A percentile compares a stretch with the other conserved stretches of the same genome.
Evolutionary conservation across 2,329 filamentous ascomycete species (phyloP).

Genomic region (Botrytis squamosa): DNA sequence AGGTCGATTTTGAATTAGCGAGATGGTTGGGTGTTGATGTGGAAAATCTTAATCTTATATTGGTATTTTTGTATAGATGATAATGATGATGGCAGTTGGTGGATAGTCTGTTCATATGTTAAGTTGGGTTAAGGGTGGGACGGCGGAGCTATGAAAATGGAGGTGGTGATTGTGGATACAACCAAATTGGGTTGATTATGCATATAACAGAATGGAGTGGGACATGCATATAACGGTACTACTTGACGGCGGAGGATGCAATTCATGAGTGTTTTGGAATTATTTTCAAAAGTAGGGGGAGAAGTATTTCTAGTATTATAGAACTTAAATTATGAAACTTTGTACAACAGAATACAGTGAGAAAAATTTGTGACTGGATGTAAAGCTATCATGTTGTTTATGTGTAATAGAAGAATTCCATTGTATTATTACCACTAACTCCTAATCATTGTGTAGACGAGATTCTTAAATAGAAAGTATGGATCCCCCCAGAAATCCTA

Average conservation of each 20-base stretch:
- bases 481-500: background rate
- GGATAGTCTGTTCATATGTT: background rate
- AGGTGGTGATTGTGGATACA: fast-evolving
- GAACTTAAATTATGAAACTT: background rate
- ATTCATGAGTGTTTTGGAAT: background rate
- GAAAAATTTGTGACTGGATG: background rate
- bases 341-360: fast-evolving
- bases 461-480: background rate
- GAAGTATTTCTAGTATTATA: background rate
- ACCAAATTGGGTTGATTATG: fast-evolving
- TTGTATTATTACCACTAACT: background rate
- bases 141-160: background rate
- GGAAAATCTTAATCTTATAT: background rate
- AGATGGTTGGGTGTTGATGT: fast-evolving
- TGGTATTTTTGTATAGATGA: background rate
- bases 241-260: background rate
- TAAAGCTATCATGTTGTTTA: fast-evolving
- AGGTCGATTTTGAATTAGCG: background rate
- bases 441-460: fast-evolving
- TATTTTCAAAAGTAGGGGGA: fast-evolving
- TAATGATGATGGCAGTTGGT: background rate
- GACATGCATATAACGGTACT: background rate
- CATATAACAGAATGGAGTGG: fast-evolving
- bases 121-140: background rate
- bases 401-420: fast-evolving